Conservation (phyloP, 371 early-diverging fungal species). For the Mucor piriformis region DNA sequence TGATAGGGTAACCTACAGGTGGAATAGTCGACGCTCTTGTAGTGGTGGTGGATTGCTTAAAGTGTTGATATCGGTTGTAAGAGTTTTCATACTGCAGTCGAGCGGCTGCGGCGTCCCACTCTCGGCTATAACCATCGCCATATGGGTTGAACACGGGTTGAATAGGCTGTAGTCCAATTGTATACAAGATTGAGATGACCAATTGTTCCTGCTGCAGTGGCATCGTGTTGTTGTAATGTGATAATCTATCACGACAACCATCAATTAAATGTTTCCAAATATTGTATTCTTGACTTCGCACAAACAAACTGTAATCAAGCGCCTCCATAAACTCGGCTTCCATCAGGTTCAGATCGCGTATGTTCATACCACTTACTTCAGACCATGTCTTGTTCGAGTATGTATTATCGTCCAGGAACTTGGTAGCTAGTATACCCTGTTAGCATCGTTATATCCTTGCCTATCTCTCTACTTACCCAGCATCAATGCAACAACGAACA, state of each 20-base stretch:
- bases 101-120: too few species aligned
- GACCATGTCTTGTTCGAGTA: constrained; percentile 77
- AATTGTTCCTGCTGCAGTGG: constrained; percentile 22
- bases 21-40: constrained; percentile 2
- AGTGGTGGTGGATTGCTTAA: constrained; percentile 6
- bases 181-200: constrained; percentile 22
- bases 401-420: constrained; percentile 71
- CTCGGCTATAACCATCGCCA: too few species aligned
- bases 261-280: constrained; percentile 40
- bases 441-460: too few species aligned
- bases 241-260: constrained; percentile 25
- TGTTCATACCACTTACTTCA: constrained; percentile 67
- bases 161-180: constrained; percentile 25
- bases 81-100: constrained; percentile 18
- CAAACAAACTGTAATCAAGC: constrained; percentile 62
- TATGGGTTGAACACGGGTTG: too few species aligned
- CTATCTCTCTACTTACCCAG: constrained; percentile 29
- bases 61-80: constrained; percentile 18
- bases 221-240: constrained; percentile 17
- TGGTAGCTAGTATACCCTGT: constrained; percentile 68
- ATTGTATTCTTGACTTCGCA: constrained; percentile 59
- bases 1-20: constrained; percentile 24
- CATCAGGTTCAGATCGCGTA: constrained; percentile 68
- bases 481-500: constrained; percentile 82
- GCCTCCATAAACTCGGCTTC: constrained; percentile 71